Percentiles rank a stretch among this genome's conserved stretches.
Evolutionary conservation across 2,329 filamentous ascomycete genomes (phyloP).

Genomic region (Pseudogymnoascus sp.): DNA sequence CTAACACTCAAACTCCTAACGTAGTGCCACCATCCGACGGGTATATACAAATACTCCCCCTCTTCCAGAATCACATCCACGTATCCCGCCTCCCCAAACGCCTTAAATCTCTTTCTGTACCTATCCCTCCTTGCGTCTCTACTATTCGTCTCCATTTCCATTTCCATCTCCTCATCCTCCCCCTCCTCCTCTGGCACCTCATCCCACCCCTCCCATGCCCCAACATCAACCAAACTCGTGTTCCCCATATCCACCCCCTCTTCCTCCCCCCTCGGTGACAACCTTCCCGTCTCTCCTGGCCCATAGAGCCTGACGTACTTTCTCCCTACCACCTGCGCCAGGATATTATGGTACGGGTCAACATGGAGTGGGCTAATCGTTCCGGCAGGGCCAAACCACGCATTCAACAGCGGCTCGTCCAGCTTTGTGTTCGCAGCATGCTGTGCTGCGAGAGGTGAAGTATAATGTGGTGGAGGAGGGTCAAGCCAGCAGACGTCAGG

Average conservation of each 20-base stretch:
- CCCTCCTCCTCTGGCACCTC: constrained; percentile 10
- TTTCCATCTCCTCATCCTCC: constrained; percentile 12
- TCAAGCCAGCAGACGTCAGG: constrained; percentile 78
- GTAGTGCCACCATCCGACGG: constrained; percentile 97
- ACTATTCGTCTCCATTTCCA: constrained; percentile 7
- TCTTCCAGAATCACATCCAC: constrained; percentile 70
- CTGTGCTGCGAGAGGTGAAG: constrained; percentile 35
- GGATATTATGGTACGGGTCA: constrained; percentile 87
- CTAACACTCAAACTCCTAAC: constrained; percentile 77
- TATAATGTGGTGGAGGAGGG: constrained; percentile 47
- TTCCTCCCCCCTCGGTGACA: constrained; percentile 58
- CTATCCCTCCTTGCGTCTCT: constrained; percentile 8
- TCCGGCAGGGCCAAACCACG: constrained; percentile 81
- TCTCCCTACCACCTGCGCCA: constrained; percentile 77
- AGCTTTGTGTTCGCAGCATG: constrained; percentile 30
- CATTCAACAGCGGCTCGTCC: constrained; percentile 65
- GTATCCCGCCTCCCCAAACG: constrained; percentile 22
- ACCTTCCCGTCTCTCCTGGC: constrained; percentile 45
- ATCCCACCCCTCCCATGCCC: constrained; percentile 52
- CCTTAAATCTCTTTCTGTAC: constrained; percentile 17
- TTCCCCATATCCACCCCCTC: constrained; percentile 83
- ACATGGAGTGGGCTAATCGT: constrained; percentile 92
- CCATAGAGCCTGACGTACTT: constrained; percentile 91
- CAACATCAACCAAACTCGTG: constrained; percentile 72
- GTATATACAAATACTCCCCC: constrained; percentile 83